These are phyloP conservation scores for Arabidopsis hybrid DNA, from an alignment of 441 rosid species.

Conservation along the genomic window DNA sequence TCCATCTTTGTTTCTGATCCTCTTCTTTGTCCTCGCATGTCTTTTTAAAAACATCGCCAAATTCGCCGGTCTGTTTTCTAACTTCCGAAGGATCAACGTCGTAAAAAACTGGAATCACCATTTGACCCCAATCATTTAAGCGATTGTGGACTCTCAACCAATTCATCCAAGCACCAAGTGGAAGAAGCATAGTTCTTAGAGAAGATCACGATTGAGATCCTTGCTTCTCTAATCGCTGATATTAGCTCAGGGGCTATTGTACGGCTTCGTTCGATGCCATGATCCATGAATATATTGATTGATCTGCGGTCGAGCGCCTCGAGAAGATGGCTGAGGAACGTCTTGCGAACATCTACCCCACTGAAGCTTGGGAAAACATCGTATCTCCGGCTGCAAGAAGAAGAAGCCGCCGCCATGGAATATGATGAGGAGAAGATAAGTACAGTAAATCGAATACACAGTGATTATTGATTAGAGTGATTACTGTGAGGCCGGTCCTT, in stretches of 20 bases:
- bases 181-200: constrained; percentile 41
- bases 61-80: constrained; percentile 12
- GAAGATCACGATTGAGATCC: constrained; percentile 42
- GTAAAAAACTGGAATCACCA: constrained; percentile 37
- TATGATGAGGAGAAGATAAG: neutral
- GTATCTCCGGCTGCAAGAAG: neutral
- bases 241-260: constrained; percentile 24
- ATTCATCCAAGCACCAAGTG: too few species aligned
- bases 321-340: too few species aligned
- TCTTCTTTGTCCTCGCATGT: neutral
- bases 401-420: neutral
- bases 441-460: neutral
- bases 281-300: neutral
- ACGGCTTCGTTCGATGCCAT: constrained; percentile 11
- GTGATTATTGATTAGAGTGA: too few species aligned
- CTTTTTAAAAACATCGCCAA: neutral
- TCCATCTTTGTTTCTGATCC: neutral
- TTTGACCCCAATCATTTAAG: too few species aligned
- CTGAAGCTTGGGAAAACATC: too few species aligned
- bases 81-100: constrained; percentile 27
- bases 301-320: too few species aligned
- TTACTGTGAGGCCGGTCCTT: too few species aligned
- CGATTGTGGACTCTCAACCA: too few species aligned
- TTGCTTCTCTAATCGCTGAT: constrained; percentile 43
- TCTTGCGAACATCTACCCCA: too few species aligned